phyloP scores from a whole-genome alignment of 805 yeast species.

The Yamadazyma insecticola region DNA sequence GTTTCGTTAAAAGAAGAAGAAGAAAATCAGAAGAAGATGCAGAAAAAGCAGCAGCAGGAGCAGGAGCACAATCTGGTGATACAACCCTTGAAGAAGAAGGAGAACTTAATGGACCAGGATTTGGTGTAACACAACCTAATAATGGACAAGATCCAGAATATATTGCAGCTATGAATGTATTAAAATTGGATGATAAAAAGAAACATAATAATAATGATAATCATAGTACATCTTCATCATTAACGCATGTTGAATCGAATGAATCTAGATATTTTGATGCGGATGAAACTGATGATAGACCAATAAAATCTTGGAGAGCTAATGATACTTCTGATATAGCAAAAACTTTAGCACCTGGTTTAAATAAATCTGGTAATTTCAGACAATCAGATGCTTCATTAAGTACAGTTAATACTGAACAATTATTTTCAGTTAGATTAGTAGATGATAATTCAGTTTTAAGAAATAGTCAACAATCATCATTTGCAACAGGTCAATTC shows the following conservation, averaged over 20 bases:
- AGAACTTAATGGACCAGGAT: slow-evolving; percentile 31
- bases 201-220: slow-evolving; percentile 4
- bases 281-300: slow-evolving; percentile 26
- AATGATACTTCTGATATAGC: slow-evolving; percentile 28
- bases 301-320: slow-evolving; percentile 41
- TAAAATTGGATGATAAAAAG: slow-evolving; percentile 10
- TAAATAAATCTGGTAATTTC: slow-evolving; percentile 41
- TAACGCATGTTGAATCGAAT: slow-evolving; percentile 47
- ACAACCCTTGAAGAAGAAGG: slow-evolving; percentile 12
- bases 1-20: slow-evolving; percentile 42
- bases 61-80: slow-evolving; percentile 9
- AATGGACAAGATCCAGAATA: slow-evolving; percentile 10
- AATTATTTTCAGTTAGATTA: slow-evolving; percentile 71
- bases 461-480: slow-evolving; percentile 28
- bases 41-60: slow-evolving; percentile 10
- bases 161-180: slow-evolving; percentile 9
- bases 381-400: slow-evolving; percentile 68
- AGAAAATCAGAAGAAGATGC: slow-evolving; percentile 11
- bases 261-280: slow-evolving; percentile 29
- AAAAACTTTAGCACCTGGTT: slow-evolving; percentile 6
- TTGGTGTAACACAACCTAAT: slow-evolving; percentile 27
- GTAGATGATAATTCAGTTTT: slow-evolving; percentile 49
- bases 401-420: slow-evolving; percentile 83
- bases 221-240: slow-evolving; percentile 41
- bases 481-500: slow-evolving; percentile 21